Evolutionary conservation across 768 basidiomycete species (phyloP).

Genomic region (Pisolithus marmoratus): DNA sequence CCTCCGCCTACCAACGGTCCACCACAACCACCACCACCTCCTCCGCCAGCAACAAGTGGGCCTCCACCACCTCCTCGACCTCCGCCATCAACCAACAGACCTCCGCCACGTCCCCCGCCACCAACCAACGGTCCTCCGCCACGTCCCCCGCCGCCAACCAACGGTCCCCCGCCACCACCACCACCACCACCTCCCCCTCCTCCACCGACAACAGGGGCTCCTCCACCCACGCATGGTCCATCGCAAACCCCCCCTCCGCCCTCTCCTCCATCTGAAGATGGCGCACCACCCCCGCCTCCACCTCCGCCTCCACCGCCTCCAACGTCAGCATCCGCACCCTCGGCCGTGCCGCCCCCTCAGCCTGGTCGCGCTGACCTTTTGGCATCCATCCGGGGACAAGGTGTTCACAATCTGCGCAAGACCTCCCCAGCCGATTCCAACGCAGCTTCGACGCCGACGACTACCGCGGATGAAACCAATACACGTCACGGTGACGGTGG

Average conservation of each 20-base stretch:
- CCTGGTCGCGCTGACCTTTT: constrained; percentile 64
- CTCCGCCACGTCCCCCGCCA: constrained; percentile 40
- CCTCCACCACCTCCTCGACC: constrained; percentile 27
- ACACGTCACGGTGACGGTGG: constrained; percentile 27
- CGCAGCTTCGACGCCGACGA: constrained; percentile 30
- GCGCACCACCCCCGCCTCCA: constrained; percentile 17
- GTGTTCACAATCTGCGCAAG: constrained; percentile 66
- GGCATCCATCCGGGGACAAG: constrained; percentile 78
- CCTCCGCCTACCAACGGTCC: constrained; percentile 26
- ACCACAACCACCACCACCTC: constrained; percentile 37
- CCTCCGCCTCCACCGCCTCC: constrained; percentile 41
- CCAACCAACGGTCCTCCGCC: constrained; percentile 6
- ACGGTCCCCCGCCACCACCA: constrained; percentile 25
- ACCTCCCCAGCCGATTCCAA: constrained; percentile 20
- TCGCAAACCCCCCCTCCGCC: constrained; percentile 30
- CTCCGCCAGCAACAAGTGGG: constrained; percentile 19
- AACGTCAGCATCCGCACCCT: constrained; percentile 17
- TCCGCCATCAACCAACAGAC: constrained; percentile 25
- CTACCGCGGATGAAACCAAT: constrained; percentile 30
- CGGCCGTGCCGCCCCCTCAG: constrained; percentile 38
- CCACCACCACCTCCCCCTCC: constrained; percentile 32
- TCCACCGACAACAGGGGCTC: constrained; percentile 20
- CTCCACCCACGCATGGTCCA: constrained; percentile 5
- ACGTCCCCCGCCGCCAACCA: constrained; percentile 22
- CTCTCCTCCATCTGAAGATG: constrained; percentile 26